Base-by-base conservation (phyloP, 192 early-diverging fungal species). In the Spizellomyces punctatus region DNA sequence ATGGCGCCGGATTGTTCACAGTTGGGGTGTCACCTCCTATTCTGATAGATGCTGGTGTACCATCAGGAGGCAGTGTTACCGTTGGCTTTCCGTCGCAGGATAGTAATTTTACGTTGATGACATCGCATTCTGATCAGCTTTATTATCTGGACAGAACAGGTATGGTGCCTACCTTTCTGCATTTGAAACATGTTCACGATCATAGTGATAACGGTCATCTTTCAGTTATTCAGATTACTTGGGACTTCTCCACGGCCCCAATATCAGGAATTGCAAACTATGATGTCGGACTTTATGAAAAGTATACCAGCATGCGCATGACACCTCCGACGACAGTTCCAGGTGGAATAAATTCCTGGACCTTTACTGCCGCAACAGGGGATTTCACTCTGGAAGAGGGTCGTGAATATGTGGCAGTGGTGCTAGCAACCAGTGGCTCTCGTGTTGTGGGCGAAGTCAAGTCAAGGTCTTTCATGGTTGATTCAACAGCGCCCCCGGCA, bases 1-100 rank as follows among this genome's bases (percentile, higher is more conserved):
- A 66, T 4, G 46, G 41, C 16, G 64, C 46, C 64, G 64, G 64
- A 36, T 46, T 66, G 64, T 49, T 46, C 2, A 16, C 46, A 10
- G 10, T 49, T 66, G 64, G 44, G 1, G 46, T 47, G 14, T 66
- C 64, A n/a, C 64, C 64, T 46, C 46, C 64, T 17, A 50, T 66
- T 49, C 22, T 17, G 6, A 17, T 49, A 6, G 64, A 66, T 41
- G 46, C 48, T 6, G 44, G 6, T 36, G 46, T 22, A 50, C 64
- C 64, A 6, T 17, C 19, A 42, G 62, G 62, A 9, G 43, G 27
- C 21, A 17, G 27, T 42, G 43, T 54, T 19, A 54, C 12, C 50
- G 50, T 54, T 19, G 50, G 50, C 12, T 54, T 54, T 54, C 50
- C 50, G 12, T 54, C 50, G 2, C 50, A n/a, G 2, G 50, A 54